Percentiles rank a stretch among this genome's conserved stretches.
Conservation (phyloP, 202 grass and related monocot genomes). For the Musa balbisiana region DNA sequence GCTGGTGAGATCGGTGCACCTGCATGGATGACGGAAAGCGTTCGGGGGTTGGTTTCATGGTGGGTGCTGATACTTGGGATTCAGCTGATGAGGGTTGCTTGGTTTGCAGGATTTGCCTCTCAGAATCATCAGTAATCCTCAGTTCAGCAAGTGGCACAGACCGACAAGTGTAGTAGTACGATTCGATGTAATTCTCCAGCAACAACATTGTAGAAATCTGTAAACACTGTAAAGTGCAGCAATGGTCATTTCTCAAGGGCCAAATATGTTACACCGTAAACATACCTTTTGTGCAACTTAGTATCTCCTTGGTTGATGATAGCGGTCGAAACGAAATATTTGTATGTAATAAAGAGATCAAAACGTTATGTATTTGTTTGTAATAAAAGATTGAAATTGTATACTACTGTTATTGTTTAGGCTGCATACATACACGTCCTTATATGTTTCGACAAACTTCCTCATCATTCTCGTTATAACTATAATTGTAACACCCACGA, state of each 20-base stretch:
- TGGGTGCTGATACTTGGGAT: constrained; percentile 91
- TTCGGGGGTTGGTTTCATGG: constrained; percentile 75
- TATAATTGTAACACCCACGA: too few relatives aligned
- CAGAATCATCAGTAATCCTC: constrained; percentile 6
- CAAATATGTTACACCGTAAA: not conserved
- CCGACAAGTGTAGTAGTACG: not conserved
- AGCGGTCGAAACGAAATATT: too few relatives aligned
- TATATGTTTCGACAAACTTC: too few relatives aligned
- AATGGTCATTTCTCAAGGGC: not conserved
- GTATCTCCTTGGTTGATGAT: too few relatives aligned
- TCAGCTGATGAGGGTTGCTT: constrained; percentile 85
- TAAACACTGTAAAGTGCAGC: not conserved
- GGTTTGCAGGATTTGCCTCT: constrained; percentile 60
- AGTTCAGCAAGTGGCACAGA: too few relatives aligned
- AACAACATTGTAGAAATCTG: not conserved
- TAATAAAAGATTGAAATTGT: too few relatives aligned
- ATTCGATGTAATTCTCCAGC: not conserved
- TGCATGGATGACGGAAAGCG: constrained; percentile 69
- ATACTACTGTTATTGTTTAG: too few relatives aligned
- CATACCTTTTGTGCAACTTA: too few relatives aligned
- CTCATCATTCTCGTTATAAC: too few relatives aligned
- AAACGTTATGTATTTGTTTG: too few relatives aligned
- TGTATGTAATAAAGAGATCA: too few relatives aligned
- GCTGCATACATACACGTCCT: too few relatives aligned
- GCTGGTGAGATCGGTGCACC: constrained; percentile 57